Evolutionary conservation across 2,329 filamentous ascomycete species (phyloP), one percentile per base, ranked within the genome.

Genomic region (Lasiodiplodia gonubiensis): DNA sequence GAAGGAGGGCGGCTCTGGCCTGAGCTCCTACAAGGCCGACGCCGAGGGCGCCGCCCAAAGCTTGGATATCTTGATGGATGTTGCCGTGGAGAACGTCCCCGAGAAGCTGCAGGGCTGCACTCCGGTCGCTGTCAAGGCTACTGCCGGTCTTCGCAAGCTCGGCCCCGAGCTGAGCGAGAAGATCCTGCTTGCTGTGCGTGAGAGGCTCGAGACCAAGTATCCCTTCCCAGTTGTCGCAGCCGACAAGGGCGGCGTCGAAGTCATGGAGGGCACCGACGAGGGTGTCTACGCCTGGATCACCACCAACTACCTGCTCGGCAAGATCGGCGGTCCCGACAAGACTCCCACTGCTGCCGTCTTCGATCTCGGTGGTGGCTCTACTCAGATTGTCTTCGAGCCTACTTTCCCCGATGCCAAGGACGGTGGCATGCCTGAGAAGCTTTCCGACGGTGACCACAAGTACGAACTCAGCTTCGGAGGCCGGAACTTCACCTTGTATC

Each of bases 241-340:
- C 71, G 92, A 93, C 74, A 90, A 94, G 72, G 89, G 92, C 66
- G 95, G 96, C 67, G 93, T 99, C 33, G 88, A 93, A 70, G 96
- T 99, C 79, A 99, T 99, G 95, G 94, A 97, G 74, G 95, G 95
- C 70, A 93, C 92, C 61, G 92, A 97, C 76, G 95, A 99, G 82
- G 95, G 95, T 77, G 94, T 99, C 35, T 99, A 97, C 77, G 96
- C 95, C 64, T 99, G 95, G 95, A 97, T 99, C 79, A 99, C 95
- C 7, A 95, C 93, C 72, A 99, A 99, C 85, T 99, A 99, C 81
- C 90, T 99, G 49, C 88, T 99, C 27, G 94, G 94, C 75, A 98
- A 98, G 83, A 98, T 99, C 79, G 95, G 95, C 68, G 92, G 92
- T 12, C 92, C 93, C 2, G 94, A 97, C 77, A 89, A 94, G 78